Evolutionary conservation across 345 rosid genomes (phyloP), one percentile per base, ranked within the genome.

Genomic region (Firmiana major): DNA sequence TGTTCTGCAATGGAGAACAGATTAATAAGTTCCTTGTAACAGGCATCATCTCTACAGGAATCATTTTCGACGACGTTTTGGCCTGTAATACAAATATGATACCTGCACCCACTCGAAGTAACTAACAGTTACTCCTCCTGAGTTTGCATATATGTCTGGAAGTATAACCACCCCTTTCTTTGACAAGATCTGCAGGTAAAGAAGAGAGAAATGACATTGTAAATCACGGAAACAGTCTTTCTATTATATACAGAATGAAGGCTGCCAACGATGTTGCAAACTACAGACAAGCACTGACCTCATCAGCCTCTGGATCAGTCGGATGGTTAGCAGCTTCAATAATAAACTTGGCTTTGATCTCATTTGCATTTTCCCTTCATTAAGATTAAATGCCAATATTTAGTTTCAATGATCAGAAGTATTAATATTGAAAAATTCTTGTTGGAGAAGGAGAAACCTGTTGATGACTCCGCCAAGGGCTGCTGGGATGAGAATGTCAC

Each of bases 21-120:
- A 31, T n/a, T n/a, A n/a, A n/a, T n/a, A n/a, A n/a, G n/a, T n/a
- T n/a, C n/a, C n/a, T n/a, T n/a, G n/a, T n/a, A n/a, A n/a, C n/a
- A 31, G 3, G 34, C 34, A 31, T 31, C 34, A 31, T 31, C 34
- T 31, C 3, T 2, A 40, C 8, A 4, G 42, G 7, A 7, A 40
- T 6, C 42, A 40, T 40, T 40, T 40, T 40, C 42, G 8, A 40
- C 8, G 42, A 5, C 6, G 7, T 9, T 43, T 43, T 43, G 3
- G 46, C 46, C 46, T 43, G 46, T 43, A 43, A 43, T 43, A 43
- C 15, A 49, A 49, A 34, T 7, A 62, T 63, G 43, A 34, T 89
- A 94, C 98, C 97, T 92, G 98, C 82, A 93, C 99, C 99, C 97
- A 95, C 84, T 95, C 99, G 36, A 95, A 95, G 92, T 95, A 92